Base-by-base conservation (phyloP, 148 eudicot species). In the Camellia sinensis region DNA sequence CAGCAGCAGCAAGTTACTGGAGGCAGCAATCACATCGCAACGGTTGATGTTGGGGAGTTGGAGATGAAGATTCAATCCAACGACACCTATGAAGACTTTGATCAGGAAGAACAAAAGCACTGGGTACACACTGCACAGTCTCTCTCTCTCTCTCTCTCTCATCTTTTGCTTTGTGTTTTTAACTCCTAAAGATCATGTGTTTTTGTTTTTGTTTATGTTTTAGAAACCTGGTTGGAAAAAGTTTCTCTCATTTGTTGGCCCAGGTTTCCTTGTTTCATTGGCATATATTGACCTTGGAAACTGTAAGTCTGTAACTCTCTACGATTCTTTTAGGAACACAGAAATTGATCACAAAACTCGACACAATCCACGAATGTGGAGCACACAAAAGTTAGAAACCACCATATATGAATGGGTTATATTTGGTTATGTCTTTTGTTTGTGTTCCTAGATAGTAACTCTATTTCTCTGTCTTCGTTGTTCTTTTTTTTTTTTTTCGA, bases 251-350 rank as follows among this genome's bases (percentile, higher is more conserved):
- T 89, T 84, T 84, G 92, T 93, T 44, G 97, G 97, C n/a, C 97
- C 95, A 70, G 97, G 97, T 64, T 93, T 93, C 59, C 82, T 93
- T 14, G 95, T 90, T 66, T 93, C 95, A 41, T 77, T 91, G 76
- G 93, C 93, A 22, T 93, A 93, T 82, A 90, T 93, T 50, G 97
- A 93, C 73, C 97, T 94, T 64, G 97, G 91, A 37, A 93, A 91
- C 46, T 80, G 95, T 93, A 86, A 84, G 86, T 82, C 29, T 54
- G 21, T 65, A 64, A 62, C 75, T 40, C n/a, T 59, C 40, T 52
- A 15, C 29, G 18, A 63, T 18, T n/a, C 19, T 43, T 4, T 66
- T 6, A n/a, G n/a, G n/a, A n/a, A n/a, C n/a, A n/a, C n/a, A n/a
- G n/a, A n/a, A n/a, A n/a, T n/a, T n/a, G n/a, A n/a, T n/a, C n/a